Evolutionary conservation across 1,284 basidiomycete genomes (phyloP).

Genomic region (Hypsizygus ulmarius): DNA sequence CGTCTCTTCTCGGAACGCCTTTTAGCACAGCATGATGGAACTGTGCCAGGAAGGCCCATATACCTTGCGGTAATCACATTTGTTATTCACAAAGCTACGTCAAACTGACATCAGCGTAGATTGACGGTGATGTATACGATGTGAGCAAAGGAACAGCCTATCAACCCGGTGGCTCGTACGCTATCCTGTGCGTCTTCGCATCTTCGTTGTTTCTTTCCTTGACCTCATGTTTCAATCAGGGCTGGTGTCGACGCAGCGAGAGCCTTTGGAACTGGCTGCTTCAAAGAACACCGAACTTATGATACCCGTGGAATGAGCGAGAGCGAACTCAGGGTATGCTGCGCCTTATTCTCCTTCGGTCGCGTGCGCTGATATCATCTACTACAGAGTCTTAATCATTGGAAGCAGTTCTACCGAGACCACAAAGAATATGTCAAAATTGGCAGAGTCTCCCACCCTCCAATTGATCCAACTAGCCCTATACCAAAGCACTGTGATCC

Average conservation of each 20-base stretch:
- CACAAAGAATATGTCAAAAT: slow-evolving; percentile 78
- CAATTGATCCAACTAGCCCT: slow-evolving; percentile 78
- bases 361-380: slow-evolving; percentile 9
- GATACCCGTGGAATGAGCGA: slow-evolving; percentile 81
- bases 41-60: slow-evolving; percentile 64
- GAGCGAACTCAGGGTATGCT: slow-evolving; percentile 62
- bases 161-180: slow-evolving; percentile 86
- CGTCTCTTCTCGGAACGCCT: slow-evolving; percentile 71
- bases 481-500: slow-evolving; percentile 78
- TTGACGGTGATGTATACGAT: slow-evolving; percentile 92
- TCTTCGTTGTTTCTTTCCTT: slow-evolving; percentile 2
- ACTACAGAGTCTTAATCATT: slow-evolving; percentile 70
- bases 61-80: slow-evolving; percentile 73
- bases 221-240: slow-evolving; percentile 41
- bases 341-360: not conserved
- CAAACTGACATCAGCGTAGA: slow-evolving; percentile 42
- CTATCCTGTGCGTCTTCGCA: slow-evolving; percentile 62
- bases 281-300: slow-evolving; percentile 85
- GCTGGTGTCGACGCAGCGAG: slow-evolving; percentile 86
- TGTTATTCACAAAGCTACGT: slow-evolving; percentile 7
- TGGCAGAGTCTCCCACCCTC: slow-evolving; percentile 69
- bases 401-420: slow-evolving; percentile 86
- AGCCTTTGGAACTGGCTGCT: slow-evolving; percentile 92
- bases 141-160: slow-evolving; percentile 84
- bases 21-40: slow-evolving; percentile 77